Evolutionary conservation across 1,284 basidiomycete species (phyloP), one percentile per base, ranked within the genome.

Genomic region (Melampsora allii-populina): DNA sequence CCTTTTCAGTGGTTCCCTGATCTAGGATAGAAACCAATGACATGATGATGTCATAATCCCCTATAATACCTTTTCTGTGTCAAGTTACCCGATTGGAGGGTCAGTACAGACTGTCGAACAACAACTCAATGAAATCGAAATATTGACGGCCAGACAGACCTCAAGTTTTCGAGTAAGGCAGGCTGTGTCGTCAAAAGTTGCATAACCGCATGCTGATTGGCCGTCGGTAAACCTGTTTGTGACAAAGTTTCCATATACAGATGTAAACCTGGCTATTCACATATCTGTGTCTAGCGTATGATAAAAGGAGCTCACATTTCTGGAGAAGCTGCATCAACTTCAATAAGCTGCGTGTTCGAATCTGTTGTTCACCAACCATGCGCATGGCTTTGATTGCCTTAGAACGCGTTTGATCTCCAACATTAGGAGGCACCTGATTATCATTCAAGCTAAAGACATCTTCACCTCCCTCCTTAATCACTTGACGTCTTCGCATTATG

Each of bases 11-110:
- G 29, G 88, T 82, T 0, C 94, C 94, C 72, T 90, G 85, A 78
- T 96, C 94, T 53, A 97, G 83, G 77, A 89, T 92, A 10, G 94
- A 93, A 2, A 97, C 84, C 31, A 98, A 85, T 79, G 91, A 92
- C 31, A 96, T 86, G 31, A 98, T 88, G 59, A 94, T 84, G 65
- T 92, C 88, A 80, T 95, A 98, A 78, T 91, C 92, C 59, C 94
- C 94, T 39, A 77, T 66, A 5, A 79, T 71, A 0, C 78, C 79
- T 24, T 77, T 78, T 19, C 79, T 79, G 67, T 39, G 9, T 27
- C 45, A 14, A 12, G 24, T 10, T 19, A 19, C 29, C 21, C 24
- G 17, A 21, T 27, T 53, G 33, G 29, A 29, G 58, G 31, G 53
- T 29, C 53, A 56, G 53, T 24, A n/a, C 5, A 21, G 21, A 9